Evolutionary conservation across 208 protist species (phyloP), one percentile per base, ranked within the genome.

Genomic region (Blastocrithidia nonstop): DNA sequence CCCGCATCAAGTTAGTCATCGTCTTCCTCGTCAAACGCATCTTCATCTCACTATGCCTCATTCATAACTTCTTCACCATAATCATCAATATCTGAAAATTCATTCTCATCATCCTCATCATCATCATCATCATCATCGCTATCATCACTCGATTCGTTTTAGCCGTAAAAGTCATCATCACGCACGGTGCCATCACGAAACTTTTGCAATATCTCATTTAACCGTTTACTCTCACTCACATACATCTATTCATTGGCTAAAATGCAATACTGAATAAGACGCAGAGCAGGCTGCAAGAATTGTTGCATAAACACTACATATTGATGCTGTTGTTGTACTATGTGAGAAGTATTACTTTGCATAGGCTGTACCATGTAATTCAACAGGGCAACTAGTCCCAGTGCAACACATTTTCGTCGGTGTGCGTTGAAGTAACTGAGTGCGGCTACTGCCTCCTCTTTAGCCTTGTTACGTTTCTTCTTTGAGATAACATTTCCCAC

Each of bases 231-330:
- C 5, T 79, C 75, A 13, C 63, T 50, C 37, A 38, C 49, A 43
- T 85, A 77, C 6, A 66, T 45, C 11, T 24, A 49, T 29, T 74
- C 50, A 48, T 93, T 93, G 4, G 46, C 42, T 28, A 87, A 81
- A 33, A 93, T 56, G 45, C 83, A 88, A 63, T 78, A 78, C 65
- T 93, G 63, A 28, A 82, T 62, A 0, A 93, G 36, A 4, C 57
- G n/a, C n/a, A 37, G 23, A 70, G 50, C n/a, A 71, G 56, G 3
- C n/a, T n/a, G n/a, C n/a, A n/a, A n/a, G n/a, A n/a, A n/a, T n/a
- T n/a, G n/a, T n/a, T n/a, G n/a, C n/a, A n/a, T n/a, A n/a, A n/a
- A n/a, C n/a, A n/a, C n/a, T n/a, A n/a, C n/a, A n/a, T 25, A 42
- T 17, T 21, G 46, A 21, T 21, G 27, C 22, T 0, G 20, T 24